Evolutionary conservation across 2,329 filamentous ascomycete species (phyloP).

Genomic region (Sporothrix protearum): DNA sequence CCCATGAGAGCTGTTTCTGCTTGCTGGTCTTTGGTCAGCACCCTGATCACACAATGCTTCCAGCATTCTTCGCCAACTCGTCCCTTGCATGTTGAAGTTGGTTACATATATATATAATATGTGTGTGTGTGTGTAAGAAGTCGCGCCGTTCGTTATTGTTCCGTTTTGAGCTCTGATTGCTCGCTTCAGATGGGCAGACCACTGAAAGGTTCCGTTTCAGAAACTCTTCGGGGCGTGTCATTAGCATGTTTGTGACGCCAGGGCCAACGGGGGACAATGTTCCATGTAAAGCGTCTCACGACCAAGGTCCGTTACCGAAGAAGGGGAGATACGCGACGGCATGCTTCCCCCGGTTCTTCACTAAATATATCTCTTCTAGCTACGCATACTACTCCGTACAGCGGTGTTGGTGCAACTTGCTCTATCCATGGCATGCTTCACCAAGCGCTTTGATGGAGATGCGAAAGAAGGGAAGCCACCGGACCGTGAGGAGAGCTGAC

Average conservation of each 20-base stretch:
- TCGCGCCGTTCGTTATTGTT: not conserved
- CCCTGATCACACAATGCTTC: not conserved
- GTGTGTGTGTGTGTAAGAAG: too few relatives aligned
- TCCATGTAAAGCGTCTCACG: not conserved
- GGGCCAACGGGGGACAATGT: not conserved
- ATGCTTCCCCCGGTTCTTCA: not conserved
- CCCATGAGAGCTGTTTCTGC: not conserved
- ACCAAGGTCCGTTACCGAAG: not conserved
- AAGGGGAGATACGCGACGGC: not conserved
- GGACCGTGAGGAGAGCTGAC: not conserved
- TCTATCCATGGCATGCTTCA: not conserved
- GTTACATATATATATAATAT: not conserved
- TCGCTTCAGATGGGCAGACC: not conserved
- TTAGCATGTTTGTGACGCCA: not conserved
- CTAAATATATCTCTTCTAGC: not conserved
- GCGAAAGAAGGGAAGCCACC: not conserved
- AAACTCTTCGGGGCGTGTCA: not conserved
- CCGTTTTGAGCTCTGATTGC: slow-evolving; percentile 15
- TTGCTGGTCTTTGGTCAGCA: too few relatives aligned
- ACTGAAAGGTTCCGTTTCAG: not conserved
- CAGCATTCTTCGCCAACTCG: not conserved
- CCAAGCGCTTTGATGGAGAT: not conserved
- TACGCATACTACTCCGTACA: not conserved
- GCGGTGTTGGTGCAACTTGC: not conserved
- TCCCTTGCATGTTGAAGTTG: not conserved